Base-by-base conservation (phyloP, 2,329 filamentous ascomycete genomes). In the Ophiostoma perfectum region DNA sequence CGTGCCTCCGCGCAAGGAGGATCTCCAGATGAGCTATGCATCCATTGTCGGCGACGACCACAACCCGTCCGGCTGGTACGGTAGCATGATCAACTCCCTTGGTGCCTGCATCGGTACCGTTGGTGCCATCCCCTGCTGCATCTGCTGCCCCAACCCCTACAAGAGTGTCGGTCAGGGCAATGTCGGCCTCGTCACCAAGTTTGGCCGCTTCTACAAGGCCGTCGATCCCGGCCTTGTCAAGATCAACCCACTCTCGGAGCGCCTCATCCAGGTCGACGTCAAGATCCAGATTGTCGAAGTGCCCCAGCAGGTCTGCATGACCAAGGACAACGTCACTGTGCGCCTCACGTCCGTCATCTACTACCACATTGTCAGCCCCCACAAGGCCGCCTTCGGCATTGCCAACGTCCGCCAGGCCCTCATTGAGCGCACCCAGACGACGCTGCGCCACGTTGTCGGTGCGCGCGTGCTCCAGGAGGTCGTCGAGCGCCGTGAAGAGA, bases 271-370 rank as follows among this genome's bases (percentile, higher is more conserved):
- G 75, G 90, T 99, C 77, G 95, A 99, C 78, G 95, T 99, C 81
- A 99, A 98, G 88, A 97, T 98, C 74, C 95, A 99, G 81, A 97
- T 97, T 73, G 92, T 96, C 78, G 90, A 99, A 83, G 95, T 99
- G 38, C 94, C 94, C 18, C 88, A 93, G 80, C 95, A 99, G 80
- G 88, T 94, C 71, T 98, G 95, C 84, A 99, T 99, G 93, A 99
- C 95, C 78, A 98, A 98, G 82, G 95, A 99, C 84, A 99, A 99
- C 75, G 95, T 98, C 72, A 96, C 91, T 63, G 84, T 99, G 58
- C 89, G 93, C 75, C 84, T 99, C 73, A 98, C 93, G 64, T 96
- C 92, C 5, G 95, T 99, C 77, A 97, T 99, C 81, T 99, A 99
- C 86, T 99, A 99, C 83, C 93, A 97, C 84, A 94, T 99, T 76